Conservation (phyloP, 345 rosid species). For the Microthlaspi erraticum region DNA sequence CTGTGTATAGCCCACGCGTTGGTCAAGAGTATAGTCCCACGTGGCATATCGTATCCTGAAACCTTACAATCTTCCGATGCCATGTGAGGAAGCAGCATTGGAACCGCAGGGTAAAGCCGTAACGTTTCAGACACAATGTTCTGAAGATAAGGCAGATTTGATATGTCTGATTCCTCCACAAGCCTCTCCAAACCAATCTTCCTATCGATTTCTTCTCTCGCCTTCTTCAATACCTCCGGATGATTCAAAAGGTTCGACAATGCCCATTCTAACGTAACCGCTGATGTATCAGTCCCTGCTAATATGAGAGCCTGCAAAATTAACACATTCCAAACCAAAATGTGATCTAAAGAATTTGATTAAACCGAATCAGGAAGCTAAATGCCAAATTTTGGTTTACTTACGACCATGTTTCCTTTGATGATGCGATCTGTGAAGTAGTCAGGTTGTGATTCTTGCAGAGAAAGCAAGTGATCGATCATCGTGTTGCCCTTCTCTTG, state of each 20-base stretch:
- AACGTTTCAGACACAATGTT: constrained; percentile 52
- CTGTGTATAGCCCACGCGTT: constrained; percentile 42
- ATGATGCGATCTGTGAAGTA: constrained; percentile 55
- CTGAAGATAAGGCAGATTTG: constrained; percentile 51
- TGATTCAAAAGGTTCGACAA: constrained; percentile 52
- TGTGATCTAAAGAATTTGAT: not conserved
- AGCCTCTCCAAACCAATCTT: constrained; percentile 38
- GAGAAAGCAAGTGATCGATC: constrained; percentile 62
- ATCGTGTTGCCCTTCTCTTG: constrained; percentile 39
- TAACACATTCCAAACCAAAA: constrained; percentile 12
- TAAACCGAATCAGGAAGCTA: not conserved
- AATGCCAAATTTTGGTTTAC: not conserved
- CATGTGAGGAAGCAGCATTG: constrained; percentile 46
- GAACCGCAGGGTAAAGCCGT: constrained; percentile 48
- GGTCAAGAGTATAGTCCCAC: constrained; percentile 46
- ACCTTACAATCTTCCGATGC: constrained; percentile 46
- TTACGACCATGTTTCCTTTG: constrained; percentile 55
- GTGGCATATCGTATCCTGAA: constrained; percentile 43
- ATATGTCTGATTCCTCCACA: constrained; percentile 46
- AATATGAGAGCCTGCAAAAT: constrained; percentile 46
- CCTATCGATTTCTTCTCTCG: constrained; percentile 40
- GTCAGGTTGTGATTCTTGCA: constrained; percentile 58
- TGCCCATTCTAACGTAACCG: constrained; percentile 57
- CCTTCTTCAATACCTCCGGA: constrained; percentile 47
- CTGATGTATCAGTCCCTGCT: constrained; percentile 56